phyloP scores from a whole-genome alignment of 768 basidiomycete species.

The Crassisporium funariophilum region DNA sequence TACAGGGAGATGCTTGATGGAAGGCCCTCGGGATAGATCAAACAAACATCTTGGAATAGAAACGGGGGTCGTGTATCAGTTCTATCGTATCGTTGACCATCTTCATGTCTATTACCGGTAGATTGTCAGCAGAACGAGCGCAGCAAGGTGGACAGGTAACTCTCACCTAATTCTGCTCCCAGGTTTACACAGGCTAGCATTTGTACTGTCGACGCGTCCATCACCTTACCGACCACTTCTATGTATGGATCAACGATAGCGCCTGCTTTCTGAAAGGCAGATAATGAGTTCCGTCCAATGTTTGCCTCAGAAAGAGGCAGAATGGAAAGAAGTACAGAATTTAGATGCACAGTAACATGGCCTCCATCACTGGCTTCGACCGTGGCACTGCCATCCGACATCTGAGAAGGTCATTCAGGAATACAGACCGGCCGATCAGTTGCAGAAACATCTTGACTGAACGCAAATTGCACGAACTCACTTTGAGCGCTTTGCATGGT shows the following conservation, averaged over 20 bases:
- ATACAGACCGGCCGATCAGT: too few relatives aligned
- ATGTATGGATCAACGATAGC: conserved; percentile 55
- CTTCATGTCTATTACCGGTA: conserved; percentile 56
- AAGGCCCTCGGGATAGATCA: too few relatives aligned
- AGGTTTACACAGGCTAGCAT: conserved; percentile 56
- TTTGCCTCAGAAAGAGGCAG: background rate
- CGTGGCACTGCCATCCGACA: conserved; percentile 48
- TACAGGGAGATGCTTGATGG: too few relatives aligned
- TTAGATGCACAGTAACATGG: conserved; percentile 51
- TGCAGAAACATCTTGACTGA: too few relatives aligned
- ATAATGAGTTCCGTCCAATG: conserved; percentile 4
- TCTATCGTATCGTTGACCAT: conserved; percentile 64
- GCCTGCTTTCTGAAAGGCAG: too few relatives aligned
- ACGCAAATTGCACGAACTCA: too few relatives aligned
- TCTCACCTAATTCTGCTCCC: conserved; percentile 66
- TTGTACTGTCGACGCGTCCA: conserved; percentile 57
- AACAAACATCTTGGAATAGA: conserved; percentile 49
- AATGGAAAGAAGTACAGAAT: conserved; percentile 36
- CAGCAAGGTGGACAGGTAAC: conserved; percentile 10
- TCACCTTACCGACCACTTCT: conserved; percentile 68
- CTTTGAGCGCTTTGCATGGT: conserved; percentile 55
- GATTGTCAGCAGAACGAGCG: background rate
- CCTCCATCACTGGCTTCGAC: conserved; percentile 72
- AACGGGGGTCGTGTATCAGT: conserved; percentile 60
- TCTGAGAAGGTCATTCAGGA: conserved; percentile 30